Base-by-base conservation (phyloP, 768 basidiomycete genomes). In the Lentinula edodes region DNA sequence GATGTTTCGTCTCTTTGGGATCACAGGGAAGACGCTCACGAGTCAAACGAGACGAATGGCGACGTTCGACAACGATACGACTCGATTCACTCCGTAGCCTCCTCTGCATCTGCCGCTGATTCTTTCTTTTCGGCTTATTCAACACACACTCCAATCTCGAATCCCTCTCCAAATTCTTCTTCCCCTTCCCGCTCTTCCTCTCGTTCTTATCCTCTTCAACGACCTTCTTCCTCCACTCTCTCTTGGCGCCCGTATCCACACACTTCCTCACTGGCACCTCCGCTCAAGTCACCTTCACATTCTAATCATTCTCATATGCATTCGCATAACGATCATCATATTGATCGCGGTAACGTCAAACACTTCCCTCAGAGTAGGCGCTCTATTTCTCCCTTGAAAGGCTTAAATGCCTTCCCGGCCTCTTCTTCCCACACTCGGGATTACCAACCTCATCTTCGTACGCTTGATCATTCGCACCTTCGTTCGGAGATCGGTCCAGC, bases 211-310 rank as follows among this genome's bases (percentile, higher is more conserved):
- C n/a, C 5, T 56, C 41, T 28, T 28, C 28, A 2, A 28, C 28
- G 28, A 28, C 39, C 5, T 46, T 18, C 42, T 45, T 35, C 16
- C 13, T n/a, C 38, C 36, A 16, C 36, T 55, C 53, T 35, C n/a
- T 10, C 3, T 16, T 48, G 39, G 41, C 45, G 32, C 36, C 13
- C 28, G 13, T 23, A 43, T 58, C 56, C 42, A 10, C 41, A 23
- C 35, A 20, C 52, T 10, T 32, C 38, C 15, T 39, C 52, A 23
- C 34, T 13, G 20, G 52, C 38, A 3, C 52, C 71, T 15, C 67
- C 69, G 0, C 51, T 66, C 7, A 54, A 60, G 20, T 55, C 61
- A 18, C 52, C 65, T n/a, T 48, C 46, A 20, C 46, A 48, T 20
- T 48, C 46, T 48, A 6, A 48, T 20, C 46, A 48, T 20, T 48